Base-by-base conservation (phyloP, 2,329 filamentous ascomycete species). In the Cyclaneusma minus region DNA sequence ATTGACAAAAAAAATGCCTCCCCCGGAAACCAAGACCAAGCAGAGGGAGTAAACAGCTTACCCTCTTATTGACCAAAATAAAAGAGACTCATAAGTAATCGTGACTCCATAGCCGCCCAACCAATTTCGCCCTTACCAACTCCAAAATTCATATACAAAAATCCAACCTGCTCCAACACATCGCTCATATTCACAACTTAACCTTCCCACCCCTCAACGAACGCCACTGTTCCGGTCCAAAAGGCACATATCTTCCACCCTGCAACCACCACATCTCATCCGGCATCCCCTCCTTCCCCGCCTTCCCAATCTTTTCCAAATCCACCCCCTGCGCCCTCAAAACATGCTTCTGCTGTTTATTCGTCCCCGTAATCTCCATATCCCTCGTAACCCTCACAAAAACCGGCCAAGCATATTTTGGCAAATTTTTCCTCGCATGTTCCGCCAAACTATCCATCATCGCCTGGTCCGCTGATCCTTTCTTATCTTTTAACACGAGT, bases 301-400 rank as follows among this genome's bases (percentile, higher is more conserved):
- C 48, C n/a, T n/a, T n/a, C n/a, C n/a, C n/a, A 2, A 63, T 55
- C 40, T 66, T 66, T 4, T 43, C 50, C 0, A 76, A 78, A 40
- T 81, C 67, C 0, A 87, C 79, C 1, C 84, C 83, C 35, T 85
- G 65, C 3, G 61, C 58, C n/a, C 81, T 60, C 35, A 92, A 48
- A 0, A 57, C 51, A 35, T 77, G 68, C 51, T 93, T 93, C 52
- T 85, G 77, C 55, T 91, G 80, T 60, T 93, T 93, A 43, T 83
- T 79, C 24, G 83, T 93, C 0, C 83, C 82, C 4, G 84, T 92
- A 1, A 69, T 62, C 41, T 77, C 68, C 37, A 69, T 62, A 3
- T 54, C 50, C 14, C 54, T 58, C 6, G 74, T 63, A 5, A 84
- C 51, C 8, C 84, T 62, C 24, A 93, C 47, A 51, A 92, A 93